Evolutionary conservation across 495 filamentous ascomycete genomes (phyloP).

Genomic region (Sabuloglossum arenarium): DNA sequence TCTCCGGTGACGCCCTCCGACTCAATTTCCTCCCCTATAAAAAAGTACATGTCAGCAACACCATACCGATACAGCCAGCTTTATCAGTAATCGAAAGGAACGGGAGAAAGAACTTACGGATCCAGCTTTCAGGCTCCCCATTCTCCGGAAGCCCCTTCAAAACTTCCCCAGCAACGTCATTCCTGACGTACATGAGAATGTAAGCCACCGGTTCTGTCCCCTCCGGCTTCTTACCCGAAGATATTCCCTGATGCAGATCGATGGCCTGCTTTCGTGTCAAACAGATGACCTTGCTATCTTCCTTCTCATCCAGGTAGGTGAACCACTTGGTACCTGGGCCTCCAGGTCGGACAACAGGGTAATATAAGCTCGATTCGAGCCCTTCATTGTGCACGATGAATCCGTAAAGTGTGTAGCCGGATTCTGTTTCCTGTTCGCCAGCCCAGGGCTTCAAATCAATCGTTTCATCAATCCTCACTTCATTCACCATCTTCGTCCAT

Average conservation of each 20-base stretch:
- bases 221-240: slow-evolving; percentile 16
- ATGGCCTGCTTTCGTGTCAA: slow-evolving; percentile 36
- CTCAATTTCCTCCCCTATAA: slow-evolving; percentile 2
- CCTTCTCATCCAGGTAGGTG: slow-evolving; percentile 33
- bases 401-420: slow-evolving; percentile 35
- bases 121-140: not conserved
- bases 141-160: not conserved
- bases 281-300: slow-evolving; percentile 30
- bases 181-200: slow-evolving; percentile 36
- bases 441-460: slow-evolving; percentile 24
- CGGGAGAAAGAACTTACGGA: not conserved
- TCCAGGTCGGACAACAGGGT: slow-evolving; percentile 36
- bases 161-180: slow-evolving; percentile 21
- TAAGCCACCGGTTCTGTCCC: slow-evolving; percentile 36
- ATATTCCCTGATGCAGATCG: slow-evolving; percentile 15
- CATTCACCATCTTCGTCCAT: slow-evolving; percentile 37
- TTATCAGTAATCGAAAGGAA: not conserved
- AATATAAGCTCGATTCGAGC: slow-evolving; percentile 38
- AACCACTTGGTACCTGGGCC: slow-evolving; percentile 37
- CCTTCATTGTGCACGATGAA: slow-evolving; percentile 40
- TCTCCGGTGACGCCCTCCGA: not conserved
- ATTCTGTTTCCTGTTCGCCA: slow-evolving; percentile 14
- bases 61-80: not conserved
- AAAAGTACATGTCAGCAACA: not conserved
- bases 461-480: slow-evolving; percentile 31